Percentiles rank a stretch among this genome's conserved stretches.
Evolutionary conservation across 2,329 filamentous ascomycete species (phyloP).

Genomic region (Tolypocladium tundrense): DNA sequence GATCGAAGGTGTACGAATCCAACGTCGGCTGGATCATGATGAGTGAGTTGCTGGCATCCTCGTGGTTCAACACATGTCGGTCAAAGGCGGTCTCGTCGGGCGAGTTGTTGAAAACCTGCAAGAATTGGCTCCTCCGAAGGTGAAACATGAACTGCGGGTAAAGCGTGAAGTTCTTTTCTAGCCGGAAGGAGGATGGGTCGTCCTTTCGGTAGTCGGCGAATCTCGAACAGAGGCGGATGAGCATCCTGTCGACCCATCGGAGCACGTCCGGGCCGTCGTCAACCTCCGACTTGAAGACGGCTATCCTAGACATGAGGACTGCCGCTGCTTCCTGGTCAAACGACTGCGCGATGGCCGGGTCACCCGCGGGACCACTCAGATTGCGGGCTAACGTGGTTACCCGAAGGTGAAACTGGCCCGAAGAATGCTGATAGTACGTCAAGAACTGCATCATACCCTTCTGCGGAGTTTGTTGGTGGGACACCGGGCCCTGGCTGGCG

Average conservation of each 20-base stretch:
- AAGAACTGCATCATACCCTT: constrained; percentile 97
- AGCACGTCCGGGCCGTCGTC: constrained; percentile 98
- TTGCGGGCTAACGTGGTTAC: constrained; percentile 91
- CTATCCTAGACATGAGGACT: constrained; percentile 97
- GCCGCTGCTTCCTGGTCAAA: constrained; percentile 98
- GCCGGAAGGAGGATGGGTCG: constrained; percentile 88
- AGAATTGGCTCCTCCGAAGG: constrained; percentile 87
- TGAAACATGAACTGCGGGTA: constrained; percentile 99
- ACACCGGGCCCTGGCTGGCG: constrained; percentile 80
- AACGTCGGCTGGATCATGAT: constrained; percentile 98
- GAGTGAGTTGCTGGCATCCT: constrained; percentile 91
- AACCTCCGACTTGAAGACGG: constrained; percentile 96
- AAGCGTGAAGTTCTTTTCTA: constrained; percentile 98
- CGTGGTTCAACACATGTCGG: constrained; percentile 90
- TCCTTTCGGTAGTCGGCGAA: constrained; percentile 98
- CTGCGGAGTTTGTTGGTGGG: constrained; percentile 77
- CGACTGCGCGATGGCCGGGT: constrained; percentile 89
- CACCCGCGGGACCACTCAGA: constrained; percentile 84
- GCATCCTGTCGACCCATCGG: constrained; percentile 96
- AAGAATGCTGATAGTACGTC: constrained; percentile 97
- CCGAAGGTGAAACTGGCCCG: constrained; percentile 88
- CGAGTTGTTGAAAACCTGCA: constrained; percentile 99
- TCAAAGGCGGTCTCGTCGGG: constrained; percentile 99
- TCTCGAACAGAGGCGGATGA: constrained; percentile 89
- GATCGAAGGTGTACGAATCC: constrained; percentile 94